phyloP scores from a whole-genome alignment of 2,329 filamentous ascomycete species.

The Verticillium longisporum region DNA sequence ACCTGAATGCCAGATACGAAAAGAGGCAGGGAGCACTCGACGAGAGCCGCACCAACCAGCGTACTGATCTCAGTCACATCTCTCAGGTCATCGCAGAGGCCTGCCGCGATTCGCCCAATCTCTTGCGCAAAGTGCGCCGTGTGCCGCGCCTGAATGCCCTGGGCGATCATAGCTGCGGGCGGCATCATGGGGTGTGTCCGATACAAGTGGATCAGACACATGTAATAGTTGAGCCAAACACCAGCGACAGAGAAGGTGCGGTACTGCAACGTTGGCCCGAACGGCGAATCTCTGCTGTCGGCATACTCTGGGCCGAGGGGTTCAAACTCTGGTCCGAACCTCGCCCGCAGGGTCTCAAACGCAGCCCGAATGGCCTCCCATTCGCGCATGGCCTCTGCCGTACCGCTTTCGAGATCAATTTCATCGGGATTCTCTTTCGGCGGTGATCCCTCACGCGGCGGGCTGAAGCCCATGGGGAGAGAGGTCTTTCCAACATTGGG shows the following conservation, averaged over 20 bases:
- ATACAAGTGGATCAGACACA: slow-evolving; percentile 75
- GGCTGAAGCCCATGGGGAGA: slow-evolving; percentile 48
- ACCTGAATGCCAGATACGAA: slow-evolving; percentile 82
- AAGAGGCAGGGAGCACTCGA: slow-evolving; percentile 73
- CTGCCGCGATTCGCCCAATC: slow-evolving; percentile 75
- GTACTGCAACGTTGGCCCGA: slow-evolving; percentile 75
- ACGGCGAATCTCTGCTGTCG: slow-evolving; percentile 61
- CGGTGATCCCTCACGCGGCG: slow-evolving; percentile 37
- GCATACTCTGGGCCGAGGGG: slow-evolving; percentile 63
- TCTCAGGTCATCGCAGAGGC: slow-evolving; percentile 52
- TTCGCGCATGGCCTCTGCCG: slow-evolving; percentile 65
- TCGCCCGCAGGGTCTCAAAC: slow-evolving; percentile 58
- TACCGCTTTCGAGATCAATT: slow-evolving; percentile 55
- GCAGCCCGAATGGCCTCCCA: slow-evolving; percentile 71
- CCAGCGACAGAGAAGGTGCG: slow-evolving; percentile 81
- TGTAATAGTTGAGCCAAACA: slow-evolving; percentile 82
- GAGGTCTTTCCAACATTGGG: slow-evolving; percentile 43
- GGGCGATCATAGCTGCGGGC: slow-evolving; percentile 81
- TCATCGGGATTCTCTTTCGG: slow-evolving; percentile 39
- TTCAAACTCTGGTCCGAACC: slow-evolving; percentile 69
- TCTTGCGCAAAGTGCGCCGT: slow-evolving; percentile 66
- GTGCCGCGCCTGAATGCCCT: slow-evolving; percentile 65
- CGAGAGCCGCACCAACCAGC: slow-evolving; percentile 70
- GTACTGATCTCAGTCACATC: slow-evolving; percentile 60
- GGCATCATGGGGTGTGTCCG: slow-evolving; percentile 86